Evolutionary conservation across 2,329 filamentous ascomycete species (phyloP), one percentile per base, ranked within the genome.

Genomic region (Xylaria sp.): DNA sequence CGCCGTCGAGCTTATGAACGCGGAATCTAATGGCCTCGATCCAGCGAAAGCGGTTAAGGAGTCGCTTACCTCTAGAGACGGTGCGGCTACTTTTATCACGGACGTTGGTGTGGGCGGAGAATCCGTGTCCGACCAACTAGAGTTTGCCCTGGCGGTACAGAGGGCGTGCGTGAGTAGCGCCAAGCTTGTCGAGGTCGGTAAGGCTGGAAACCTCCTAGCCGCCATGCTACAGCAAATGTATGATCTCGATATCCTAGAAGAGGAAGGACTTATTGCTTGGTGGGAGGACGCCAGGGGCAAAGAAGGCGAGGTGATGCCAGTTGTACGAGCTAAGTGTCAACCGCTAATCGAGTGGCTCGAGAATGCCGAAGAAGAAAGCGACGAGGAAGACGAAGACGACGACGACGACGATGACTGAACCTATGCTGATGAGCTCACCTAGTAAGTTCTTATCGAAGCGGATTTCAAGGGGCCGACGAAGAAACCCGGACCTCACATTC

Each of bases 201-300:
- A 77, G 60, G 78, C 80, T 3, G 84, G 85, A 11, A 89, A 71
- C 77, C 84, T 97, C 9, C 83, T 98, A 33, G 84, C 93, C 3
- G 91, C 89, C 38, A 80, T 92, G 69, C 85, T 92, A 68, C 95
- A 96, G 78, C 91, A 93, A 75, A 81, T 98, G 53, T 96, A 96
- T 73, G 87, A 90, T 67, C 77, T 90, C 49, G 95, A 98, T 67
- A 83, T 96, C 15, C 78, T 97, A 1, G 92, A 97, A 73, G 92
- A 97, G 72, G 93, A 97, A 41, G 93, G 90, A 0, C 91, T 97
- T 67, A 79, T 94, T 70, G 84, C 85, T 48, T 99, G 95, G 95
- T 98, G 93, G 93, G 85, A 82, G 19, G 90, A 96, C 74, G 82
- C 84, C 48, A 76, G 88, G 71, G 89, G 90, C 5, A 83, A 78